Percentiles rank a stretch among this genome's conserved stretches.
Evolutionary conservation across 495 filamentous ascomycete genomes (phyloP).

Genomic region (Chaetomium cochliodes): DNA sequence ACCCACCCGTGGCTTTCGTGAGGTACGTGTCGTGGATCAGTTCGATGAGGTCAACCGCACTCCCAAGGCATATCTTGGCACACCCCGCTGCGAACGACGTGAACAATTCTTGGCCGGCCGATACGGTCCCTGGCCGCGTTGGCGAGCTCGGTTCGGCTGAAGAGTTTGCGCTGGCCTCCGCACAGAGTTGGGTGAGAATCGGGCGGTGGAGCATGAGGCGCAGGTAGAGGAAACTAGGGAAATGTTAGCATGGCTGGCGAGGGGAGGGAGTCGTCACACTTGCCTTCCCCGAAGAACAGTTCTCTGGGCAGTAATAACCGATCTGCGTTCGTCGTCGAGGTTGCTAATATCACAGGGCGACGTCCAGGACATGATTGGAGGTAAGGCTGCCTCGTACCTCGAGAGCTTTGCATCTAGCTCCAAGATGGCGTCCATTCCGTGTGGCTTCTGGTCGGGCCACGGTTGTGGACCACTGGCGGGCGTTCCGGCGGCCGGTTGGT

Average conservation of each 20-base stretch:
- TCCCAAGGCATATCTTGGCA: conserved; percentile 40
- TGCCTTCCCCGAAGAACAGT: conserved; percentile 47
- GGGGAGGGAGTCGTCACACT: not conserved
- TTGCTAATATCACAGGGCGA: conserved; percentile 17
- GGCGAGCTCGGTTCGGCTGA: conserved; percentile 14
- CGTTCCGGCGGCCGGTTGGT: conserved; percentile 41
- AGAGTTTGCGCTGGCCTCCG: conserved; percentile 28
- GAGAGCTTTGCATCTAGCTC: conserved; percentile 44
- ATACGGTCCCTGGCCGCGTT: not conserved
- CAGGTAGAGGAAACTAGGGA: conserved; percentile 45
- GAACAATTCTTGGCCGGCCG: conserved; percentile 36
- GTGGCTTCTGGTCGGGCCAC: conserved; percentile 21
- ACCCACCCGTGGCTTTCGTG: conserved; percentile 42
- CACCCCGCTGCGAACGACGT: conserved; percentile 41
- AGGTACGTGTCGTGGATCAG: conserved; percentile 42
- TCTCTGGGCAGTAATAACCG: conserved; percentile 40
- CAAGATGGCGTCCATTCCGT: conserved; percentile 43
- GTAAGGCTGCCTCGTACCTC: conserved; percentile 39
- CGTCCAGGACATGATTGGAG: conserved; percentile 43
- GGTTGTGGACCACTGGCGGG: conserved; percentile 18
- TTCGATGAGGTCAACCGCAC: conserved; percentile 44
- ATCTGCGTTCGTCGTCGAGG: conserved; percentile 18
- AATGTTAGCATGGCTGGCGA: not conserved
- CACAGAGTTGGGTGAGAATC: conserved; percentile 48
- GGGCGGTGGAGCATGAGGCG: conserved; percentile 49